Evolutionary conservation across 2,329 filamentous ascomycete genomes (phyloP).

Genomic region (Trichoderma harzianum): DNA sequence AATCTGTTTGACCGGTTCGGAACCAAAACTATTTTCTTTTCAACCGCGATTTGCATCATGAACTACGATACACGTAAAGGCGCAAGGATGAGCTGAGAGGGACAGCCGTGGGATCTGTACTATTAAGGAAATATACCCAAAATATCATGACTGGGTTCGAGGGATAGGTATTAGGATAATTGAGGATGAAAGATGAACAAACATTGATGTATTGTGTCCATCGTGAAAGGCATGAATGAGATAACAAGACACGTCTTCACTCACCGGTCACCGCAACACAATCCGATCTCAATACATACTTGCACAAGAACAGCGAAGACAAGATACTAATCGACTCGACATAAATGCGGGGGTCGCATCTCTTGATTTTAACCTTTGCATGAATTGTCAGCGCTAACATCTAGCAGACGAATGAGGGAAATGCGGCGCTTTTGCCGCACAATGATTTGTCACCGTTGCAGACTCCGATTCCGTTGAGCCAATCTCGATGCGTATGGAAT

Average conservation of each 20-base stretch:
- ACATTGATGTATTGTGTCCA: neutral
- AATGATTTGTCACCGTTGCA: slow-evolving; percentile 8
- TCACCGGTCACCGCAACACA: neutral
- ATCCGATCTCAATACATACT: neutral
- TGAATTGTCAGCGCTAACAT: slow-evolving; percentile 9
- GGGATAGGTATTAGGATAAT: neutral
- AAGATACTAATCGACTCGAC: neutral
- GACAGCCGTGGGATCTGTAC: neutral
- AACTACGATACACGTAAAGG: slow-evolving; percentile 13
- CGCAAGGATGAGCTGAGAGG: neutral
- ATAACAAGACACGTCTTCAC: neutral
- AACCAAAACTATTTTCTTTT: neutral
- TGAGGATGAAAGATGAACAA: neutral
- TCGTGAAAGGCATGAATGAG: neutral
- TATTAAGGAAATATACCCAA: slow-evolving; percentile 9
- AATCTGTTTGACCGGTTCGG: slow-evolving; percentile 16
- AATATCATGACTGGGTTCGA: neutral
- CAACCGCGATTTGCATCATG: slow-evolving; percentile 3
- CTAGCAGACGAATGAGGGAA: neutral
- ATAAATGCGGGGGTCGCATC: neutral
- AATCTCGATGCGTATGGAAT: neutral
- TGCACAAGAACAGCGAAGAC: neutral
- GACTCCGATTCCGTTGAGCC: neutral
- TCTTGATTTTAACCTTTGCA: neutral
- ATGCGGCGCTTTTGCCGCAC: neutral